Evolutionary conservation across 345 rosid genomes (phyloP).

Genomic region (Nephelium lappaceum): DNA sequence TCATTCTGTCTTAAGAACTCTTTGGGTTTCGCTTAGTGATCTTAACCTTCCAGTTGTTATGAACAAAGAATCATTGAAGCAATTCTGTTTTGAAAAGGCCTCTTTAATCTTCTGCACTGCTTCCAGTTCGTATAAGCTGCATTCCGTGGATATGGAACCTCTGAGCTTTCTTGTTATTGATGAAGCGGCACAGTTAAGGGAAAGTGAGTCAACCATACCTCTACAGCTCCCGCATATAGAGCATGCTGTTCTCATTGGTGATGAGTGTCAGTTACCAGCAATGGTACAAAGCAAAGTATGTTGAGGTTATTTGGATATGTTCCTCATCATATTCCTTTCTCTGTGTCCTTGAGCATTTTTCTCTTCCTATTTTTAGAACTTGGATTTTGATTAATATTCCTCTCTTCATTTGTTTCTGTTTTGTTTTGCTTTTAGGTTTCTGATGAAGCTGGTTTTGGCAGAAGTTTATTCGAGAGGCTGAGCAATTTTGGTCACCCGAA

Average conservation of each 20-base stretch:
- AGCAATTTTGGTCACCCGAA: conserved; percentile 42
- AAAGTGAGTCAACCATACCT: conserved; percentile 55
- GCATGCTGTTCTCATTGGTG: conserved; percentile 51
- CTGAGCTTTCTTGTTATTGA: conserved; percentile 49
- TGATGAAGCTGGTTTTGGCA: conserved; percentile 43
- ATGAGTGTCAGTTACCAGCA: conserved; percentile 53
- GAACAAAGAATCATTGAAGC: neutral
- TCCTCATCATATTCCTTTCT: neutral
- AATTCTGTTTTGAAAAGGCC: conserved; percentile 41
- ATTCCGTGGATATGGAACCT: conserved; percentile 20
- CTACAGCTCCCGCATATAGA: conserved; percentile 40
- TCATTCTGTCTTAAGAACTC: conserved; percentile 17
- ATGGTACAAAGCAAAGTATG: conserved; percentile 51
- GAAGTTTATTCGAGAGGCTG: conserved; percentile 74
- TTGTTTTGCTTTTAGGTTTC: conserved; percentile 32
- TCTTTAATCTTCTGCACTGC: conserved; percentile 47
- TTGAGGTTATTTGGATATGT: neutral
- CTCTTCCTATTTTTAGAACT: neutral
- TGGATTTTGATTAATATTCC: neutral
- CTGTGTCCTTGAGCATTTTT: neutral
- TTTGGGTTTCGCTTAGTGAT: conserved; percentile 11
- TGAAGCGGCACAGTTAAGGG: conserved; percentile 62
- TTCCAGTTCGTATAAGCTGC: conserved; percentile 37
- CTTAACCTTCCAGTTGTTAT: conserved; percentile 30
- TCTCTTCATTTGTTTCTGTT: neutral